Conservation (phyloP, 108 stramenopile genomes). For the Hondaea fermentalgiana region DNA sequence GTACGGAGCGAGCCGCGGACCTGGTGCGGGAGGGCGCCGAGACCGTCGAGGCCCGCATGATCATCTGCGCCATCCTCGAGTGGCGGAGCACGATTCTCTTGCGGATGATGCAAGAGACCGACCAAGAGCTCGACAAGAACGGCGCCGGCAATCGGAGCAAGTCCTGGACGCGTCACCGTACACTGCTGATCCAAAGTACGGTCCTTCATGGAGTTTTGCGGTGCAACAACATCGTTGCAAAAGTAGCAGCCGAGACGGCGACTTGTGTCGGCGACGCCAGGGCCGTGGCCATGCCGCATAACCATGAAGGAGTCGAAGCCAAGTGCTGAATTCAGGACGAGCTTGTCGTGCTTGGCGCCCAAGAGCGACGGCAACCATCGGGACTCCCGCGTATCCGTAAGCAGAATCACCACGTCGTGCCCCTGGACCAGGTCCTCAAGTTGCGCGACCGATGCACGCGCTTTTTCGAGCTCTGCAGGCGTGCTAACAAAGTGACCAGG, state of each 20-base stretch:
- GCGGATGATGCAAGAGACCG: conserved; percentile 76
- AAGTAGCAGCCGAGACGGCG: conserved; percentile 90
- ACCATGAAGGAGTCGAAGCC: conserved; percentile 94
- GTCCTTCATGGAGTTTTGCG: conserved; percentile 83
- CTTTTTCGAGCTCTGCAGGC: conserved; percentile 27
- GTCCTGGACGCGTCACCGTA: conserved; percentile 93
- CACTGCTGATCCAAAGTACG: conserved; percentile 98
- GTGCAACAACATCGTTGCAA: conserved; percentile 94
- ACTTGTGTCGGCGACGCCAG: not conserved
- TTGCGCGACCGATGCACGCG: conserved; percentile 44
- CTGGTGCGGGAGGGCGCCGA: conserved; percentile 78
- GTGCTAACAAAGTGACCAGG: conserved; percentile 77
- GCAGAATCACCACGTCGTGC: conserved; percentile 78
- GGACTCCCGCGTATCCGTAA: conserved; percentile 94
- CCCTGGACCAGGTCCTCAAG: conserved; percentile 64
- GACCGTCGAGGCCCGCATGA: not conserved
- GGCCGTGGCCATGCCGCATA: conserved; percentile 78
- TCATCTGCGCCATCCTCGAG: conserved; percentile 32
- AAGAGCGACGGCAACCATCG: conserved; percentile 97
- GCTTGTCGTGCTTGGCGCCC: conserved; percentile 71
- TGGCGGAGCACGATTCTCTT: conserved; percentile 44
- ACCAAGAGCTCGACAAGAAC: conserved; percentile 91
- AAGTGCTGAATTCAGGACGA: conserved; percentile 84
- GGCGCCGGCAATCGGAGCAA: conserved; percentile 85
- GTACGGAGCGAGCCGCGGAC: conserved; percentile 80